Evolutionary conservation across 768 basidiomycete species (phyloP).

Genomic region (Lyophyllum shimeji): DNA sequence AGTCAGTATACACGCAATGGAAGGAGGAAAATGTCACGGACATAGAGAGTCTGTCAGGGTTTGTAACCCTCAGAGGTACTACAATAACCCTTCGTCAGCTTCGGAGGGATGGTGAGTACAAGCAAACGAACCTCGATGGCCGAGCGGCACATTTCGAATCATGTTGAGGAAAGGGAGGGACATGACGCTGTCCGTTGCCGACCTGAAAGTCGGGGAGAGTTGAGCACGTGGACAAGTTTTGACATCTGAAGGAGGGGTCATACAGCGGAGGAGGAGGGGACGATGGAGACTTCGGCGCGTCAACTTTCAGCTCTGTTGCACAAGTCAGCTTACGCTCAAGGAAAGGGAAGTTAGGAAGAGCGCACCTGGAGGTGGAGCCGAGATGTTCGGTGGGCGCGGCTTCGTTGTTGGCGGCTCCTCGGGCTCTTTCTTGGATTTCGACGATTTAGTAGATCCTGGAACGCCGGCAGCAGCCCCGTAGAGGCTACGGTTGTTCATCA

Average conservation of each 20-base stretch:
- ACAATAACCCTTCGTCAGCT: conserved; percentile 3
- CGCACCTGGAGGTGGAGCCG: conserved; percentile 14
- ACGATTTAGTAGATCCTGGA: conserved; percentile 3
- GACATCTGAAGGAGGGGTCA: background rate
- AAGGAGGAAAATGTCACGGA: conserved; percentile 21
- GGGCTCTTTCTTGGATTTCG: background rate
- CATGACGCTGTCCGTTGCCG: conserved; percentile 46
- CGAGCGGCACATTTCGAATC: conserved; percentile 45
- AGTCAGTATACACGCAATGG: background rate
- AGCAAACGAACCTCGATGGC: conserved; percentile 41
- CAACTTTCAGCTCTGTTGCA: conserved; percentile 10
- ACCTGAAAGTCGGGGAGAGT: conserved; percentile 24
- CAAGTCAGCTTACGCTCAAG: background rate
- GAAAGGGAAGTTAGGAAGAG: background rate
- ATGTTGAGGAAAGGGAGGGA: conserved; percentile 48
- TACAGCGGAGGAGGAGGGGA: conserved; percentile 14
- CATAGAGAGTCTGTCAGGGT: conserved; percentile 43
- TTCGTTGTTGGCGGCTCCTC: conserved; percentile 4
- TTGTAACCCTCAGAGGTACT: conserved; percentile 39
- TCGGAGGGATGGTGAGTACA: background rate
- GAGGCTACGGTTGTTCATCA: conserved; percentile 5
- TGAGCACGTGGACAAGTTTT: background rate
- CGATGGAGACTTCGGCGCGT: background rate
- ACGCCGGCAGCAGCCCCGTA: conserved; percentile 10
- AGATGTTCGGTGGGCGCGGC: conserved; percentile 14